Base-by-base conservation (phyloP, 345 rosid genomes). In the Pistacia integerrima region DNA sequence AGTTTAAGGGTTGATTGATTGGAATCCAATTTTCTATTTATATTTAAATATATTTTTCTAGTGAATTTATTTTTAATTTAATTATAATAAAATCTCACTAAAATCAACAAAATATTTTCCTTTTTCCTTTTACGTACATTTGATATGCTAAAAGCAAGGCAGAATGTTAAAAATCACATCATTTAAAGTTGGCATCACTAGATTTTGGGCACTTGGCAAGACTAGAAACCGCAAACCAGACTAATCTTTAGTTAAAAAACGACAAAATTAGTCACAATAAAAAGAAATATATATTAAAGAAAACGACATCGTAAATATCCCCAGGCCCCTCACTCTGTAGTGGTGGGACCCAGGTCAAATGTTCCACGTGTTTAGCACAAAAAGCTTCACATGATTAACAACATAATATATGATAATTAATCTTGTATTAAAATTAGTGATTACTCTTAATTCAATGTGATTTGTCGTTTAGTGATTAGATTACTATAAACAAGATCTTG, bases 391-490 rank as follows among this genome's bases (percentile, higher is more conserved):
- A 51, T 9, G 25, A 72, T 64, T 41, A 51, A 62, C 22, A 65
- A 74, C 25, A 14, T 72, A 41, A 22, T 55, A 49, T 51, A 22
- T 38, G 14, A 18, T 22, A 49, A 38, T 22, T 17, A 46, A 62
- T 57, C 38, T 25, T 54, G 2, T 59, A 17, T 30, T 38, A n/a
- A 18, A 73, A 13, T 12, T 12, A 16, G 64, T 73, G 74, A 64
- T 36, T 74, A 14, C 46, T 48, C 61, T 59, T 63, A 67, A 46
- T 80, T 54, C 78, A 60, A 79, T 14, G 55, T 28, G 13, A 49
- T 18, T 79, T 69, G 78, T 68, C 78, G 12, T 76, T 11, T 63
- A 57, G 60, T 16, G 35, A 71, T 44, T 59, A 12, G 11, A 51
- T 13, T 56, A 62, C 49, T 14, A 55, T 3, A 59, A 58, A 22